Percentiles rank a stretch among this genome's conserved stretches.
These are phyloP conservation scores for Trypanosoma platydactyli DNA, from an alignment of 208 protist species.

Conservation along the genomic window DNA sequence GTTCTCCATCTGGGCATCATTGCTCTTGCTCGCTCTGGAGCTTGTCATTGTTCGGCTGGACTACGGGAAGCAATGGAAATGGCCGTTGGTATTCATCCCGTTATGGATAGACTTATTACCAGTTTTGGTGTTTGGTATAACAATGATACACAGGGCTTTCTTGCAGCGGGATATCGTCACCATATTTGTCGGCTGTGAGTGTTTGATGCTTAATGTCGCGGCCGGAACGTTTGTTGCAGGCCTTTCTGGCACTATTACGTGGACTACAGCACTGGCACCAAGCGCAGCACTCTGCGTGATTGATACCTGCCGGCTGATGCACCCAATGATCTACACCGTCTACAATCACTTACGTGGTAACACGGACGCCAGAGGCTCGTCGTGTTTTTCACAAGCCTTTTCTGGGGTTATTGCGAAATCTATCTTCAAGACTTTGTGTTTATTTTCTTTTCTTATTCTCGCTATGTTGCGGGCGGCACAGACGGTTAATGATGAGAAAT, in stretches of 20 bases:
- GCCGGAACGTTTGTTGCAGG: constrained; percentile 37
- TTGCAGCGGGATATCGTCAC: constrained; percentile 17
- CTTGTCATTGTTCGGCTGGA: constrained; percentile 23
- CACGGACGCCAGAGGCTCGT: constrained; percentile 1
- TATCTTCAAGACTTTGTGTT: constrained; percentile 42
- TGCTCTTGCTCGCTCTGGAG: constrained; percentile 21
- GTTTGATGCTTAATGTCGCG: constrained; percentile 17
- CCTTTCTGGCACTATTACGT: constrained; percentile 28
- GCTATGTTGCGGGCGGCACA: constrained; percentile 33
- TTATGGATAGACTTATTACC: constrained; percentile 37
- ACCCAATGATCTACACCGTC: constrained; percentile 31
- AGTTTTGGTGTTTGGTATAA: constrained; percentile 26
- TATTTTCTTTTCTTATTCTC: constrained; percentile 39
- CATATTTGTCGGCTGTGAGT: constrained; percentile 28
- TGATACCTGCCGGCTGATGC: constrained; percentile 29
- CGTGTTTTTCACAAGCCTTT: constrained; percentile 9
- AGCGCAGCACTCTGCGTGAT: constrained; percentile 37
- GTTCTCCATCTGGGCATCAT: background rate
- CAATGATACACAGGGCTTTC: constrained; percentile 27
- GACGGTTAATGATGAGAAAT: background rate
- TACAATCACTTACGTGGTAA: background rate
- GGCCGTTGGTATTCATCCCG: constrained; percentile 30
- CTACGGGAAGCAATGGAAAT: constrained; percentile 24
- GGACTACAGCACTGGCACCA: constrained; percentile 35
- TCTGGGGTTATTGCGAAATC: constrained; percentile 19